Evolutionary conservation across 371 early-diverging fungal species (phyloP), one percentile per base, ranked within the genome.

Genomic region (Mucor circinelloides): DNA sequence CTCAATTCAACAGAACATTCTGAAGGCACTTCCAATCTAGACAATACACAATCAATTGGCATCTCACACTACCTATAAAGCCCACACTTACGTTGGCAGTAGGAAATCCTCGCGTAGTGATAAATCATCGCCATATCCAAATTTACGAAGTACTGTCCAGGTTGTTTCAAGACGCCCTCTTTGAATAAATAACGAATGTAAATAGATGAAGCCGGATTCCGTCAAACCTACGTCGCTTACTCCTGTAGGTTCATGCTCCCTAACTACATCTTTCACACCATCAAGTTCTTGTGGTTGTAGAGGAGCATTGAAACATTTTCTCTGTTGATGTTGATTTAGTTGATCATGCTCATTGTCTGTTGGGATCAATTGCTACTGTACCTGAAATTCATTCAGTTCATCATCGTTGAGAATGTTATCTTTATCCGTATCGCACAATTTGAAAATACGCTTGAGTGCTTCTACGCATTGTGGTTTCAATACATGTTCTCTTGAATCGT

Each of bases 341-440:
- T 17, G 17, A 4, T 4, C 40, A 40, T 40, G 40, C 17, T 52
- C 15, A 52, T 13, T 12, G 52, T 23, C 2, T 46, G 27, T 52
- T 17, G 17, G 4, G 5, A 10, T 40, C 5, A 3, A 15, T 52
- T 52, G 25, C 12, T 15, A 12, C 27, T 52, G 31, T 78, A 94
- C 94, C 89, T 98, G 97, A 68, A 99, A 99, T 63, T 92, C 95
- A 75, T 99, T 97, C 59, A 99, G 81, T 77, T 99, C 99, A 19
- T 88, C 84, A 69, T 97, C 96, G 74, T 95, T 92, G 63, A 99
- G 74, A 13, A 93, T 77, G 4, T 92, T 93, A 73, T 99, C 96
- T 72, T 95, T 94, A 78, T 98, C 95, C 21, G 82, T 70, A 77
- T 99, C 99, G 72, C 97, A 97, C 19, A 99, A 81, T 66, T 92